Percentiles rank a stretch among this genome's conserved stretches.
Evolutionary conservation across 2,329 filamentous ascomycete species (phyloP).

Genomic region (Polychaeton citri): DNA sequence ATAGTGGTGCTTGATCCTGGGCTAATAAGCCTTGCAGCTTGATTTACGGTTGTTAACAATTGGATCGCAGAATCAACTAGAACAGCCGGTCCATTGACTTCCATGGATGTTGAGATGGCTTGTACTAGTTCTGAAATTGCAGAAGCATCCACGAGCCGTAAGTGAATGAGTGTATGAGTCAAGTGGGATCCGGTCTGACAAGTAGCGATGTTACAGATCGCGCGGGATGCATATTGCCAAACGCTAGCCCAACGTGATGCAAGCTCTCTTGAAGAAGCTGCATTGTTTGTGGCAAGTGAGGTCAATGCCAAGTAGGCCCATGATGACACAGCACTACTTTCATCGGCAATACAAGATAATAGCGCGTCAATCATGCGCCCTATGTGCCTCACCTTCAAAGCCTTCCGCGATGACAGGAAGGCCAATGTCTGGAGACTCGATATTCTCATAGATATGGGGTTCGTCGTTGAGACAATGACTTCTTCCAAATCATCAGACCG

Average conservation of each 20-base stretch:
- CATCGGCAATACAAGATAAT: slow-evolving; percentile 38
- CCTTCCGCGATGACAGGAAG: slow-evolving; percentile 29
- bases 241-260: slow-evolving; percentile 51
- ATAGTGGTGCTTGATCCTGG: slow-evolving; percentile 55
- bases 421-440: slow-evolving; percentile 43
- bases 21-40: slow-evolving; percentile 51
- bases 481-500: slow-evolving; percentile 25
- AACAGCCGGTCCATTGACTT: slow-evolving; percentile 65
- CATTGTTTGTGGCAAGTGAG: slow-evolving; percentile 37
- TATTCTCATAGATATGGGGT: slow-evolving; percentile 26
- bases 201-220: slow-evolving; percentile 54
- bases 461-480: slow-evolving; percentile 24
- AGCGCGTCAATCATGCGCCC: slow-evolving; percentile 5
- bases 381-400: slow-evolving; percentile 12
- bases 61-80: slow-evolving; percentile 67
- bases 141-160: slow-evolving; percentile 53
- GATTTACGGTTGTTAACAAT: slow-evolving; percentile 58
- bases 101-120: slow-evolving; percentile 60
- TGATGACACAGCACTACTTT: slow-evolving; percentile 51
- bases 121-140: slow-evolving; percentile 56
- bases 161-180: slow-evolving; percentile 53
- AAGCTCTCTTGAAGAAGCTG: slow-evolving; percentile 29
- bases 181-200: slow-evolving; percentile 68
- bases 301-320: slow-evolving; percentile 80
- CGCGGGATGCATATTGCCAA: slow-evolving; percentile 63